Base-by-base conservation (phyloP, 306 rosid species). In the Cucumis cinereus region DNA sequence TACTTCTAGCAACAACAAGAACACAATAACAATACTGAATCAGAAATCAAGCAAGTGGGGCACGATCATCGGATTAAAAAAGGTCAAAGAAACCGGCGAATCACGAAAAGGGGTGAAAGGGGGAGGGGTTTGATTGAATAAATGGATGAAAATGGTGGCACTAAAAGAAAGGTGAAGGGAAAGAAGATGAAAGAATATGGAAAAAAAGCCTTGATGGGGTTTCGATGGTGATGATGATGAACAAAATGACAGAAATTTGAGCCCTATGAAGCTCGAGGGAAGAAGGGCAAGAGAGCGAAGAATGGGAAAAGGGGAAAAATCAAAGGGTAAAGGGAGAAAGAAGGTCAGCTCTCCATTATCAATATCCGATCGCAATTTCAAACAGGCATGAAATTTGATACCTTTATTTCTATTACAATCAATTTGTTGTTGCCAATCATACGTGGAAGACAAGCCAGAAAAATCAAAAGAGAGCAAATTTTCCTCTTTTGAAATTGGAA, bases 131-230 rank as follows among this genome's bases (percentile, higher is more conserved):
- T 69, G 83, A 71, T 49, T 16, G 17, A 10, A 50, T 23, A 24
- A 4, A 70, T 24, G 58, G 41, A 43, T 20, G 35, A 41, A 68
- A 23, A 47, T 43, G 33, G 88, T 75, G 88, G 86, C 13, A 86
- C 87, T 81, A 81, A 84, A 68, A 81, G 77, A 78, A 86, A 89
- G 84, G 80, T 38, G 57, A 88, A 86, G 13, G 66, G 73, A 2
- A 62, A 62, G 8, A 62, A 35, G 69, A 33, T 62, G 28, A 19
- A 53, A 53, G 57, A 53, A 53, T 6, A 53, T 6, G n/a, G 66
- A 24, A 28, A 58, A 45, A 50, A 28, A 26, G 67, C 20, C 9
- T 62, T 23, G 38, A 20, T 45, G 55, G 30, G 36, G 36, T 69
- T 14, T 12, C 36, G 74, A 69, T 43, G 74, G 74, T 35, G 73